Evolutionary conservation across 805 yeast genomes (phyloP).

Genomic region (Alloascoidea hylecoeti): DNA sequence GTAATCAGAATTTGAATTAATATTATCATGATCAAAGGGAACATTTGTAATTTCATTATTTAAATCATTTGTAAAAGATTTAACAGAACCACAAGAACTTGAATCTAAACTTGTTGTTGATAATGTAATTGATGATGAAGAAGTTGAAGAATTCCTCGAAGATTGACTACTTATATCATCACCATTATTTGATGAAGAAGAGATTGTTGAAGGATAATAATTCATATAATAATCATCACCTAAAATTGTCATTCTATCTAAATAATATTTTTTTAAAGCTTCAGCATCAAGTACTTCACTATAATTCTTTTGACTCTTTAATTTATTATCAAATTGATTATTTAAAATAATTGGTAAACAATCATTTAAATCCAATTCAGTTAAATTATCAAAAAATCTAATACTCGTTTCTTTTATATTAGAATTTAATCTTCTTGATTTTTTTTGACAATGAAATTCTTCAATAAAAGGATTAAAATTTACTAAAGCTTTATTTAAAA

Average conservation of each 20-base stretch:
- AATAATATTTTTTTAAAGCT: neutral
- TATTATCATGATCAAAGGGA: too few species aligned
- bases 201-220: too few species aligned
- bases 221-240: neutral
- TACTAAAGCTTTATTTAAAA: neutral
- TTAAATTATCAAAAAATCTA: neutral
- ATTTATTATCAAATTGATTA: neutral
- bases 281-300: neutral
- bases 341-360: neutral
- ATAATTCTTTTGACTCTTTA: neutral
- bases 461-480: neutral
- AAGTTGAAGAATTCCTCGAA: too few species aligned
- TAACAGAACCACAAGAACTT: too few species aligned
- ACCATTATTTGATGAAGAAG: too few species aligned
- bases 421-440: neutral
- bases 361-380: neutral
- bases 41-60: too few species aligned
- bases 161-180: too few species aligned
- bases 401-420: neutral
- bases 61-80: too few species aligned
- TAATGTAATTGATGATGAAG: too few species aligned
- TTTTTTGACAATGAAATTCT: neutral
- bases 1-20: neutral
- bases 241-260: slow-evolving; percentile 1
- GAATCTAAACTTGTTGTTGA: too few species aligned